Base-by-base conservation (phyloP, 2,329 filamentous ascomycete genomes). In the Alternaria triticimaculans region DNA sequence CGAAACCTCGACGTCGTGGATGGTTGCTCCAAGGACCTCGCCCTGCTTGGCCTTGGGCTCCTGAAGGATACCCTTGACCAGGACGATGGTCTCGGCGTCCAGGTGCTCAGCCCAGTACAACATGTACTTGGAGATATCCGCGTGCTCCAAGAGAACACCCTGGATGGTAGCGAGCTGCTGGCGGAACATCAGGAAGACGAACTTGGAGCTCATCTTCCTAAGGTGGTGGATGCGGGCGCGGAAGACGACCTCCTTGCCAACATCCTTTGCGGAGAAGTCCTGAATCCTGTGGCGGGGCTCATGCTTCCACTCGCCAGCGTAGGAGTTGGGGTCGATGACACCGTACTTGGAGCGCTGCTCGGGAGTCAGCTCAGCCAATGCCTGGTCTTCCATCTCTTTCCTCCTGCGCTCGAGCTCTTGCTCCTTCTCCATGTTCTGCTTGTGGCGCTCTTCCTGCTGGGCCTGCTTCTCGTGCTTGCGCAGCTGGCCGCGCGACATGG, bases 41-140 rank as follows among this genome's bases (percentile, higher is more conserved):
- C 94, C 84, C 68, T 85, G 81, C 75, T 85, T 85, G 33, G 83
- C 89, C 7, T 91, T 89, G 0, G 93, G 91, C 65, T 87, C 85
- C 74, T 93, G 91, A 5, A 97, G 81, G 2, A 87, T 87, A 62
- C 93, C 94, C 56, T 87, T 88, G 60, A 97, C 88, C 61, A 92
- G 87, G 6, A 97, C 89, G 55, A 97, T 87, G 8, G 89, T 91
- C 76, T 96, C 94, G 6, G 90, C 84, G 58, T 90, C 89, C 49
- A 97, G 84, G 76, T 93, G 92, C 80, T 96, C 92, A 3, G 92
- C 92, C 92, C 93, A 97, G 75, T 92, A 90, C 26, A 97, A 85
- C 86, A 97, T 95, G 72, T 91, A 87, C 62, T 89, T 86, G 2
- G 91, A 90, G 11, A 92, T 85, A 51, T 84, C 83, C 7, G 88